Base-by-base conservation (phyloP, 805 yeast species). In the Kodamaea fukazawae region DNA sequence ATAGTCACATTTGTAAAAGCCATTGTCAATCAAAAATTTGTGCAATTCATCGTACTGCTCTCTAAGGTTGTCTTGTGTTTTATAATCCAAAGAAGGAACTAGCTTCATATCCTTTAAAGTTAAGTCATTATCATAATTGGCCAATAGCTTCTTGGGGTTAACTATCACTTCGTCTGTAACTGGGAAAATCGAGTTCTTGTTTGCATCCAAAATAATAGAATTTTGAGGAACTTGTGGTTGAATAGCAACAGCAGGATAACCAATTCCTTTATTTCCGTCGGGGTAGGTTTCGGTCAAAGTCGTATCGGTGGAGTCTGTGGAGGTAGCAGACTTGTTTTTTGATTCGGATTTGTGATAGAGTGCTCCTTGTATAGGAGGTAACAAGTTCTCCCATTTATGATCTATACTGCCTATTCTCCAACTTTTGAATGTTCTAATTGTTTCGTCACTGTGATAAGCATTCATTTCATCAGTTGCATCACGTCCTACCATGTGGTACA, bases 381-480 rank as follows among this genome's bases (percentile, higher is more conserved):
- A 57, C 58, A 88, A 61, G 60, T 86, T 84, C 38, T 67, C 68
- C 96, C 96, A 88, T 7, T 66, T 65, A 42, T 68, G 59, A 40
- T 80, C 78, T 5, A 87, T 78, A 9, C 51, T 56, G 1, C 96
- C 96, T 10, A 88, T 72, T 41, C 65, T 73, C 75, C 76, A 89
- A 29, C 61, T 70, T n/a, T 56, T 52, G 58, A 86, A 83, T 0
- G 61, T 59, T 2, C 44, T 34, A 7, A 74, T 63, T 0, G 93
- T 76, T 36, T 77, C 83, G 9, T 71, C 77, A 32, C 76, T 58
- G 56, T 88, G 96, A 53, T 86, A 88, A 7, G 90, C 89, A 38
- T 80, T 75, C 86, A 88, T 87, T 58, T 89, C 96, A 57, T 87
- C 95, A 0, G 93, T 82, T 14, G 96, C 95, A 61, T 88, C 96